Base-by-base conservation (phyloP, 225 moss, liverwort and hornwort genomes). In the Climacium dendroides region DNA sequence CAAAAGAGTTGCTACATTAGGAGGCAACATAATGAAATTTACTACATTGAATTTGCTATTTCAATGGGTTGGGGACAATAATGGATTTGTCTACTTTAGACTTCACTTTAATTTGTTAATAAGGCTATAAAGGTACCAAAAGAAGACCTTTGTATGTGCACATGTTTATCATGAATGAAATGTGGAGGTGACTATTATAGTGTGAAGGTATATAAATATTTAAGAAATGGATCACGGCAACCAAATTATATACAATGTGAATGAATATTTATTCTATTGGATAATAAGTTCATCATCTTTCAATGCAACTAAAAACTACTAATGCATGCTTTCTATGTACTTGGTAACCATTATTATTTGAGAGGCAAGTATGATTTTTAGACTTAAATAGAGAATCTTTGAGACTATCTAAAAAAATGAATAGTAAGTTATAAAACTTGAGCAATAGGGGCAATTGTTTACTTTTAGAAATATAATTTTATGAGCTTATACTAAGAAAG, bases 341-440 rank as follows among this genome's bases (percentile, higher is more conserved):
- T 15, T 26, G 0, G 15, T 15, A 43, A 41, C 5, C 5, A 70
- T 43, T 41, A 26, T 15, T 70, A 3, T 15, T 26, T 70, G 2
- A 1, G 5, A 70, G 3, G 14, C 5, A 0, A 15, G 9, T 15
- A 43, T 15, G 7, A 70, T 26, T 0, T 5, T 4, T 15, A 43
- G 2, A 41, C 5, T 70, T 5, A 26, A 70, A 25, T 70, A 43
- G 3, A 70, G 1, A 43, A 43, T 70, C 15, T 26, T 41, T 8
- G 5, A n/a, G 5, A 41, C 4, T 41, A 8, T 70, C 43, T 26
- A 15, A 26, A 15, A 43, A 41, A 43, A 70, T 1, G 8, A 66
- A n/a, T 20, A n/a, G 6, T 1, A 26, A 43, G 5, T 41, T 26
- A 25, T 41, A 9, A 70, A 70, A 70, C 15, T 41, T 25, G 5